These are phyloP conservation scores for Mycena vitilis DNA, from an alignment of 768 basidiomycete species.

Conservation along the genomic window DNA sequence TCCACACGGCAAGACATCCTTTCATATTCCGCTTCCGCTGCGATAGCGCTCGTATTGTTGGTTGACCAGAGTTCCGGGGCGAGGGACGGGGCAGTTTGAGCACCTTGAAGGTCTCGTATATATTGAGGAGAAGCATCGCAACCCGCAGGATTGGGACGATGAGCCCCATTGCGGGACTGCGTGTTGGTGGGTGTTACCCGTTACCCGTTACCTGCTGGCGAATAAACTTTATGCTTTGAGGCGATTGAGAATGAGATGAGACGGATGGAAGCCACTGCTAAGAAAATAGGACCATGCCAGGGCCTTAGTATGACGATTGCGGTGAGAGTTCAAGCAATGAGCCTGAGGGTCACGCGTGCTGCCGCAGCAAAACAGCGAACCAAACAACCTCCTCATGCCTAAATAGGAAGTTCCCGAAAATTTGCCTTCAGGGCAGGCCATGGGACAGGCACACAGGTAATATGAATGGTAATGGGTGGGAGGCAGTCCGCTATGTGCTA, in stretches of 20 bases:
- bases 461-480: too few relatives aligned
- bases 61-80: constrained; percentile 65
- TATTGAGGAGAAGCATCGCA: constrained; percentile 79
- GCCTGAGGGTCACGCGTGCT: not conserved
- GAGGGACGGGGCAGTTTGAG: constrained; percentile 74
- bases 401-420: not conserved
- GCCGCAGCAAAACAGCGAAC: too few relatives aligned
- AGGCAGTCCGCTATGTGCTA: too few relatives aligned
- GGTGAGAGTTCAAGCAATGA: not conserved
- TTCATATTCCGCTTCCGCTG: constrained; percentile 89
- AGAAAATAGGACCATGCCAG: not conserved
- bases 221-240: not conserved
- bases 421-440: too few relatives aligned
- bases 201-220: not conserved
- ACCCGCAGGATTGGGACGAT: constrained; percentile 77
- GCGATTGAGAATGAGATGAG: not conserved
- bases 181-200: not conserved
- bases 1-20: constrained; percentile 85
- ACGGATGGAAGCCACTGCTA: not conserved
- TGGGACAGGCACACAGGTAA: too few relatives aligned
- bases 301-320: constrained; percentile 14
- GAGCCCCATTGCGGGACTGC: constrained; percentile 64
- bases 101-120: constrained; percentile 88
- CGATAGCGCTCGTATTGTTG: constrained; percentile 73
- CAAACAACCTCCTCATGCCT: constrained; percentile 11